Percentiles rank a stretch among this genome's conserved stretches.
phyloP scores from a whole-genome alignment of 2,329 filamentous ascomycete genomes.

The Botrytis galanthina region DNA sequence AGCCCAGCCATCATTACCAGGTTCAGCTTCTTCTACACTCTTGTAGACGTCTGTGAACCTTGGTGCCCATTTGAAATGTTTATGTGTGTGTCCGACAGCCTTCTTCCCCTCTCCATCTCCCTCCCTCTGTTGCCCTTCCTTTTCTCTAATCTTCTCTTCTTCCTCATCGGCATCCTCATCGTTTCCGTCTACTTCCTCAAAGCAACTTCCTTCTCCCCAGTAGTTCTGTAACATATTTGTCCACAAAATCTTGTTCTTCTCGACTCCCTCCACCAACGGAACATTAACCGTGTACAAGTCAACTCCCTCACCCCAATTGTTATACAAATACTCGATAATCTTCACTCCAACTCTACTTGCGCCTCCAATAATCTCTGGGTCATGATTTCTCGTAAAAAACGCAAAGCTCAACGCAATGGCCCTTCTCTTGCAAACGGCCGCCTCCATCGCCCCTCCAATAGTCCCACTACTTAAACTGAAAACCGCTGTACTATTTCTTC shows the following conservation, averaged over 20 bases:
- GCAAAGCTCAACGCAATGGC: constrained; percentile 86
- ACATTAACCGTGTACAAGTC: constrained; percentile 93
- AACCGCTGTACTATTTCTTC: constrained; percentile 75
- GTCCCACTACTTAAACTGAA: constrained; percentile 78
- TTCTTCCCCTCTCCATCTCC: constrained; percentile 37
- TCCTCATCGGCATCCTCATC: constrained; percentile 69
- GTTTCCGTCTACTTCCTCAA: constrained; percentile 71
- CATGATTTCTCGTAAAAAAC: constrained; percentile 79
- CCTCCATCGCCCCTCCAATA: constrained; percentile 74
- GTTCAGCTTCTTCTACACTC: constrained; percentile 74
- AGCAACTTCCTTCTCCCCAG: constrained; percentile 83
- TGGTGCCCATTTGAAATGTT: constrained; percentile 94
- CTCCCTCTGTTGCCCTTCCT: constrained; percentile 45
- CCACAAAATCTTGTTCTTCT: constrained; percentile 70
- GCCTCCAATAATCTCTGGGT: constrained; percentile 74
- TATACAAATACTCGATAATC: constrained; percentile 74
- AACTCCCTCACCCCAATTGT: constrained; percentile 70
- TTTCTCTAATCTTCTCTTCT: constrained; percentile 63
- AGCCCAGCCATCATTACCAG: constrained; percentile 90
- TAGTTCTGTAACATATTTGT: constrained; percentile 87
- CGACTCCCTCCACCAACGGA: constrained; percentile 75
- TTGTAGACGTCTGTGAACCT: constrained; percentile 82
- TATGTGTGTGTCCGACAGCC: constrained; percentile 60
- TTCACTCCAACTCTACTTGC: constrained; percentile 72
- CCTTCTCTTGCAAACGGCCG: constrained; percentile 65